Evolutionary conservation across 2,329 filamentous ascomycete species (phyloP).

Genomic region (Verticillium alfalfae): DNA sequence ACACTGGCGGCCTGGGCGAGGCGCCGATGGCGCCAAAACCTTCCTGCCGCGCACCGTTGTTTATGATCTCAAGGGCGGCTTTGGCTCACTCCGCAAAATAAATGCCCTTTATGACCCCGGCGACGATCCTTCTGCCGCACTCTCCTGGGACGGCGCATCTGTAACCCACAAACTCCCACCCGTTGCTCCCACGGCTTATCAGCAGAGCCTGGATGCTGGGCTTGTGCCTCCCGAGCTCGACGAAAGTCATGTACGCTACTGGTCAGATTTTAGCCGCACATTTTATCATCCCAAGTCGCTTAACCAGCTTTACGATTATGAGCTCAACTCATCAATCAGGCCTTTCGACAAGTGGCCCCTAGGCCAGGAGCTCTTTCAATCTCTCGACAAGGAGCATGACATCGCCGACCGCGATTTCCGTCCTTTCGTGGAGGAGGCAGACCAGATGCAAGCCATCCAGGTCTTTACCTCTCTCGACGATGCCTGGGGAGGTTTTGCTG

Average conservation of each 20-base stretch:
- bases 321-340: slow-evolving; percentile 71
- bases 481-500: slow-evolving; percentile 74
- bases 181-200: slow-evolving; percentile 70
- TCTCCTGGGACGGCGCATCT: slow-evolving; percentile 53
- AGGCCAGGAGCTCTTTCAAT: slow-evolving; percentile 70
- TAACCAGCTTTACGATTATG: slow-evolving; percentile 81
- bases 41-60: slow-evolving; percentile 88
- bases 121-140: slow-evolving; percentile 17
- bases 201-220: slow-evolving; percentile 72
- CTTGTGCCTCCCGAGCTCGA: slow-evolving; percentile 57
- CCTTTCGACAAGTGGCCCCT: slow-evolving; percentile 74
- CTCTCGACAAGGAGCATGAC: slow-evolving; percentile 74
- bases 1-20: slow-evolving; percentile 80
- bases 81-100: slow-evolving; percentile 80
- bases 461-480: slow-evolving; percentile 67
- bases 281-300: slow-evolving; percentile 88
- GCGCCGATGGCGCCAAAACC: slow-evolving; percentile 79
- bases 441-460: slow-evolving; percentile 86
- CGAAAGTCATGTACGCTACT: slow-evolving; percentile 75
- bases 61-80: slow-evolving; percentile 91
- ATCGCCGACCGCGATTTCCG: slow-evolving; percentile 86
- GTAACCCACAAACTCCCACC: slow-evolving; percentile 62
- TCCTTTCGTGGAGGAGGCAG: slow-evolving; percentile 86
- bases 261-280: slow-evolving; percentile 93
- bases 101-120: slow-evolving; percentile 75